phyloP scores from a whole-genome alignment of 208 protist genomes.

The Crithidia bombi region DNA sequence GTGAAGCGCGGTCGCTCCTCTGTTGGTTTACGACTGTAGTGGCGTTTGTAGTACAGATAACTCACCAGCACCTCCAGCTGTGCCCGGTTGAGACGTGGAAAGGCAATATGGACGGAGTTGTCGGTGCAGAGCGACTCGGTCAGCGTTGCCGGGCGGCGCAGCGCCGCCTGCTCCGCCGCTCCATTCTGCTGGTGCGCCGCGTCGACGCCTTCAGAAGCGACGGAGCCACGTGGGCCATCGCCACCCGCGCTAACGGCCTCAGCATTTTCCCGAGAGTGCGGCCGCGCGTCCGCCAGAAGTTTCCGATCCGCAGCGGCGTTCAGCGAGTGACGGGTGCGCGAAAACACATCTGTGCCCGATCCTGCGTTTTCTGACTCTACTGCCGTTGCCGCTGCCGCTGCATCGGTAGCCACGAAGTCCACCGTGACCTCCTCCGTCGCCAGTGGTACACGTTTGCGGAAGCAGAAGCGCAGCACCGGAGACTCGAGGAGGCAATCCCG shows the following conservation, averaged over 20 bases:
- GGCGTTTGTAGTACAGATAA: slow-evolving; percentile 89
- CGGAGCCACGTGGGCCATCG: neutral
- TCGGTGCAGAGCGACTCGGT: slow-evolving; percentile 47
- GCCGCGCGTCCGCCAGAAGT: neutral
- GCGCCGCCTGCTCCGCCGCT: neutral
- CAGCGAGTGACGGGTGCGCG: neutral
- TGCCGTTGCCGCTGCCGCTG: neutral
- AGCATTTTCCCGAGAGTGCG: too few species aligned
- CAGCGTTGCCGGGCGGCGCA: slow-evolving; percentile 21
- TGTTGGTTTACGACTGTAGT: slow-evolving; percentile 60
- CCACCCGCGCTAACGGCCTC: neutral
- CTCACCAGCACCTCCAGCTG: slow-evolving; percentile 69
- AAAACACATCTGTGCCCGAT: neutral
- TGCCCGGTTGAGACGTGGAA: slow-evolving; percentile 48
- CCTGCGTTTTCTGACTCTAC: neutral
- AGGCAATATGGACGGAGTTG: slow-evolving; percentile 49
- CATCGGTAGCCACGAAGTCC: slow-evolving; percentile 28
- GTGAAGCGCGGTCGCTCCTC: slow-evolving; percentile 63
- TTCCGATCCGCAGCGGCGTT: neutral
- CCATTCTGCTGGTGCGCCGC: neutral
- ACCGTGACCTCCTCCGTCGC: slow-evolving; percentile 38
- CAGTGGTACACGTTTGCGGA: slow-evolving; percentile 49
- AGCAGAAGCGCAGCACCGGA: slow-evolving; percentile 58
- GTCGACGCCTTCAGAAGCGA: neutral
- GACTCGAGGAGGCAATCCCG: slow-evolving; percentile 64